phyloP scores from a whole-genome alignment of 768 basidiomycete genomes.

The Rhizopogon sp. region DNA sequence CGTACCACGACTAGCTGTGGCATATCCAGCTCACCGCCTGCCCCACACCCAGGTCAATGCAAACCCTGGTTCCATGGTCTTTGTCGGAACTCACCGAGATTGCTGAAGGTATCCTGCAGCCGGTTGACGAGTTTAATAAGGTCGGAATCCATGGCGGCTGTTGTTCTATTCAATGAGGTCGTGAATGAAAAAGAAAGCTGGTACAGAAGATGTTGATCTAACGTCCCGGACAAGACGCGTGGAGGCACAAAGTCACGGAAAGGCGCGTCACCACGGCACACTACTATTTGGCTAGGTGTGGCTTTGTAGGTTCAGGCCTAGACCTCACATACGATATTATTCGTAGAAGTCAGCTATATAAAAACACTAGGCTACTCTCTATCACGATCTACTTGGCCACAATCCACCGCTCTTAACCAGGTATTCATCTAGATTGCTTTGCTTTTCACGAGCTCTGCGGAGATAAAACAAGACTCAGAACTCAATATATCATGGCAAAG shows the following conservation, averaged over 20 bases:
- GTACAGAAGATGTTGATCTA: conserved; percentile 4
- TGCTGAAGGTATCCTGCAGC: conserved; percentile 89
- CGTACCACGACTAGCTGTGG: conserved; percentile 85
- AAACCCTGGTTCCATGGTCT: conserved; percentile 2
- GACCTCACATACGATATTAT: conserved; percentile 3
- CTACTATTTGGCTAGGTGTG: conserved; percentile 16
- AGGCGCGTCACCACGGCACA: conserved; percentile 27
- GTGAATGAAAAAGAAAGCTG: background rate
- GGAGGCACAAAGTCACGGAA: conserved; percentile 8
- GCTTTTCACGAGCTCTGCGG: conserved; percentile 80
- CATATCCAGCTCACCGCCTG: conserved; percentile 90
- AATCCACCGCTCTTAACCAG: background rate
- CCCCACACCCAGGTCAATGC: conserved; percentile 5
- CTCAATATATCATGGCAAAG: background rate
- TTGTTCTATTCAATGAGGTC: background rate
- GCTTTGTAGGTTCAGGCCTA: conserved; percentile 8
- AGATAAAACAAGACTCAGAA: background rate
- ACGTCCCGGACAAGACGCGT: conserved; percentile 12
- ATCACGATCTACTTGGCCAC: conserved; percentile 23
- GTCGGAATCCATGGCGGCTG: conserved; percentile 76
- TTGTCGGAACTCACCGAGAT: conserved; percentile 58
- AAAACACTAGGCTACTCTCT: conserved; percentile 8
- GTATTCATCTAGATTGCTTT: conserved; percentile 72
- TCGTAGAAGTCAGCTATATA: conserved; percentile 3
- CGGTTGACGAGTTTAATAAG: conserved; percentile 93